A percentile compares a stretch with the other conserved stretches of the same genome.
Conservation (phyloP, 345 rosid genomes). For the Moringa oleifera region DNA sequence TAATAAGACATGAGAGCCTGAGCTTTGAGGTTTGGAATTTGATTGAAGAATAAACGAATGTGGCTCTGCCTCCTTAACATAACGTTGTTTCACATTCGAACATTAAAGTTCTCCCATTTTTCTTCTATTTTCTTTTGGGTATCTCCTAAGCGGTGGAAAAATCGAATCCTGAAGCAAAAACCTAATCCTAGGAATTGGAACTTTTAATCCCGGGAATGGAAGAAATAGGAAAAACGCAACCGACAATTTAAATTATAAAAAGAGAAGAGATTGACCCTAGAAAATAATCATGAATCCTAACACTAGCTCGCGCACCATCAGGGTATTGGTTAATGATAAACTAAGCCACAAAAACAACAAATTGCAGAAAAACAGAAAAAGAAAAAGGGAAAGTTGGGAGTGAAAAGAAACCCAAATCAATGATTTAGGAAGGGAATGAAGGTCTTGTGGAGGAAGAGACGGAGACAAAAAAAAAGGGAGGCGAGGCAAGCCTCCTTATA, state of each 20-base stretch:
- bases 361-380: not conserved
- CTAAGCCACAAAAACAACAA: not conserved
- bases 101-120: not conserved
- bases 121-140: not conserved
- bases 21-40: constrained; percentile 25
- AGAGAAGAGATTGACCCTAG: not conserved
- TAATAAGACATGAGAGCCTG: constrained; percentile 29
- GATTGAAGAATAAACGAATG: constrained; percentile 21
- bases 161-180: constrained; percentile 8
- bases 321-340: too few species aligned
- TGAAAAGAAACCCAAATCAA: not conserved
- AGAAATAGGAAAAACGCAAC: not conserved
- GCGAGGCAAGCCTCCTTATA: not conserved
- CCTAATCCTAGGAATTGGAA: constrained; percentile 9
- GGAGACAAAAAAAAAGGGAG: not conserved
- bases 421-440: not conserved
- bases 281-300: constrained; percentile 21
- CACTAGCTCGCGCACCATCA: constrained; percentile 2
- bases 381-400: not conserved
- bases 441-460: not conserved
- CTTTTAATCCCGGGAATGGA: too few species aligned
- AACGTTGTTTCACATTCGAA: constrained; percentile 44
- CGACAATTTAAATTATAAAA: not conserved
- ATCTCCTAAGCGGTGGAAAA: not conserved
- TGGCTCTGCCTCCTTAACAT: constrained; percentile 39